Percentiles rank a stretch among this genome's conserved stretches.
Conservation (phyloP, 352 stramenopile species). For the Pythium sukuiense region DNA sequence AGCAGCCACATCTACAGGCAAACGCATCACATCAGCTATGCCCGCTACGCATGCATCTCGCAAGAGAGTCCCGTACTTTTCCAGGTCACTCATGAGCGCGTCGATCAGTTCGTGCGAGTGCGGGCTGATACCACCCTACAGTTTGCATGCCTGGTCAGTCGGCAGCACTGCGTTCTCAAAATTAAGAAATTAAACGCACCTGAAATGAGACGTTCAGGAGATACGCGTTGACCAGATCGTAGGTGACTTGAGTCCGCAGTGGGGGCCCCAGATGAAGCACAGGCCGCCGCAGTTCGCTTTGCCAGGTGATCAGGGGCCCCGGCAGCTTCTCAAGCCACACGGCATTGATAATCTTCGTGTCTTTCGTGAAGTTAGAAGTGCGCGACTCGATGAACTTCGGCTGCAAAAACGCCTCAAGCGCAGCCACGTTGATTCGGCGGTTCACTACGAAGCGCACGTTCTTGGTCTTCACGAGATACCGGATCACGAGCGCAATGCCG, state of each 20-base stretch:
- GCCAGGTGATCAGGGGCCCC: constrained; percentile 30
- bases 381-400: constrained; percentile 74
- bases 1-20: constrained; percentile 45
- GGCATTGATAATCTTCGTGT: constrained; percentile 87
- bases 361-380: constrained; percentile 63
- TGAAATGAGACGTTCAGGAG: constrained; percentile 61
- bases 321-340: constrained; percentile 83
- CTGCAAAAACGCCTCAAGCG: constrained; percentile 54
- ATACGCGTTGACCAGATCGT: constrained; percentile 53
- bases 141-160: background rate
- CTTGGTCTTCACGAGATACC: constrained; percentile 39
- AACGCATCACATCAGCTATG: background rate
- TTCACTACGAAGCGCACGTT: constrained; percentile 44
- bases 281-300: constrained; percentile 23
- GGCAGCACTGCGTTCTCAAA: too few species aligned
- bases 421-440: constrained; percentile 48
- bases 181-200: constrained; percentile 25
- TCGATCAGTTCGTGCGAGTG: constrained; percentile 38
- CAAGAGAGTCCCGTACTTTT: constrained; percentile 31
- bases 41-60: background rate
- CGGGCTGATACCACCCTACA: constrained; percentile 32
- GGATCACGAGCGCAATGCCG: constrained; percentile 41
- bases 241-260: constrained; percentile 61
- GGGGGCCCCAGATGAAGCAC: constrained; percentile 35
- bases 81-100: constrained; percentile 43